These are phyloP conservation scores for Trypanosoma theileri DNA, from an alignment of 208 protist species.

Conservation along the genomic window DNA sequence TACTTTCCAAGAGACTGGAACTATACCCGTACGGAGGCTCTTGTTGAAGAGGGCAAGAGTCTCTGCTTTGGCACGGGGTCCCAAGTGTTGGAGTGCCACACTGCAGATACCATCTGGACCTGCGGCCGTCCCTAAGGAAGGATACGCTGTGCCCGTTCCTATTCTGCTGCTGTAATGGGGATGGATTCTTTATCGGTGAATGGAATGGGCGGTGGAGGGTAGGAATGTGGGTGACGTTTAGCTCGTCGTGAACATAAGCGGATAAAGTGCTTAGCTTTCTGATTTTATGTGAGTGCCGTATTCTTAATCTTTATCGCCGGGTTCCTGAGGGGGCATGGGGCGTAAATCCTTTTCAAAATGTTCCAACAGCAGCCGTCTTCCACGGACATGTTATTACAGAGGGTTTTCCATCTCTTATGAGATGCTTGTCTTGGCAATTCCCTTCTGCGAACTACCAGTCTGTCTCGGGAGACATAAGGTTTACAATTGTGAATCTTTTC, in stretches of 20 bases:
- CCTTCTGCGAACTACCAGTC: conserved; percentile 1
- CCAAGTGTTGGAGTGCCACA: no score
- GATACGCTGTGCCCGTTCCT: conserved; percentile 4
- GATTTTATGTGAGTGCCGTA: background rate
- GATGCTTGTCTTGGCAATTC: no score
- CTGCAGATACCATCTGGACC: no score
- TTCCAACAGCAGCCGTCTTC: no score
- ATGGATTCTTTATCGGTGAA: background rate
- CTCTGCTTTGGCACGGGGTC: no score
- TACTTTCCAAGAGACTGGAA: no score
- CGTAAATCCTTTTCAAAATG: no score
- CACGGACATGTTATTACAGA: no score
- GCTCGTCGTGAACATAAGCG: background rate
- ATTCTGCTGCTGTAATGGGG: background rate
- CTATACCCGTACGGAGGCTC: no score
- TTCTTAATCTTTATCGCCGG: background rate
- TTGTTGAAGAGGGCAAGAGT: no score
- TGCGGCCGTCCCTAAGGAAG: conserved; percentile 1
- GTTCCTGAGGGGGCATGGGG: background rate
- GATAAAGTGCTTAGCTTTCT: background rate
- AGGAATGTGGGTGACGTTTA: background rate
- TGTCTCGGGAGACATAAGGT: background rate
- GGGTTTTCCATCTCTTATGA: no score
- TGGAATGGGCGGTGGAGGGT: no score
- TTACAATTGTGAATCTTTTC: background rate